phyloP scores from a whole-genome alignment of 495 filamentous ascomycete genomes.

The Glutinoglossum americanum region DNA sequence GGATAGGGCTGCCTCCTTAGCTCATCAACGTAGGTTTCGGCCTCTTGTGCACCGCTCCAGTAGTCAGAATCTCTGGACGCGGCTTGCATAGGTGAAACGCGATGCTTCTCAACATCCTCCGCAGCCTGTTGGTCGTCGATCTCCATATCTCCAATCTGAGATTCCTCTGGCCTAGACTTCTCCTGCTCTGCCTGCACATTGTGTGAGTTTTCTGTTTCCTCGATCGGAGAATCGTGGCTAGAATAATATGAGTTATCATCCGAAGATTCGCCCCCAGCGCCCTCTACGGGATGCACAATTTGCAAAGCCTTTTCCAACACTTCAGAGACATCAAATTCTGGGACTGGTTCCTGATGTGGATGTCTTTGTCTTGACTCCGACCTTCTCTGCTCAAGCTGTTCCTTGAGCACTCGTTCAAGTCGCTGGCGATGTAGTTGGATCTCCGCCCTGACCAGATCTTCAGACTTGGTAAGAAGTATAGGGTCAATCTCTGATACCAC shows the following conservation, averaged over 20 bases:
- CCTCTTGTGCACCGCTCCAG: background rate
- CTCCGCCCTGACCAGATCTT: slow-evolving; percentile 63
- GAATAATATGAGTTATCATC: slow-evolving; percentile 94
- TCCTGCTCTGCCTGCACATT: slow-evolving; percentile 5
- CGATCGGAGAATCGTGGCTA: slow-evolving; percentile 36
- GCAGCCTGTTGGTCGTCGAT: slow-evolving; percentile 10
- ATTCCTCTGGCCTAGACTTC: background rate
- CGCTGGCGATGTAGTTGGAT: slow-evolving; percentile 58
- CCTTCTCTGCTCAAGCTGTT: slow-evolving; percentile 50
- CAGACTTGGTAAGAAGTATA: slow-evolving; percentile 65
- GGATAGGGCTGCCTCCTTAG: background rate
- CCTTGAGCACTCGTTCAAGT: slow-evolving; percentile 53
- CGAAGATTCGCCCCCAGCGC: slow-evolving; percentile 50
- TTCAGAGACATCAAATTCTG: slow-evolving; percentile 55
- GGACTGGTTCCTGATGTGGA: slow-evolving; percentile 33
- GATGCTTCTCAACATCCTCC: background rate
- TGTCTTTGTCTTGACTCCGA: slow-evolving; percentile 30
- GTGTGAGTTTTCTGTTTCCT: slow-evolving; percentile 5
- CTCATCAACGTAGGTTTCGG: background rate
- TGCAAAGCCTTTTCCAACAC: slow-evolving; percentile 49
- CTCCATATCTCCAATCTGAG: slow-evolving; percentile 5
- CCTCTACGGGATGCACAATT: slow-evolving; percentile 44
- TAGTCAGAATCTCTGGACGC: background rate
- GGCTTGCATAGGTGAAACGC: background rate
- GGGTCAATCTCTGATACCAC: slow-evolving; percentile 40